A percentile compares a stretch with the other conserved stretches of the same genome.
phyloP scores from a whole-genome alignment of 1,284 basidiomycete species.

The Rhodotorula sp. region DNA sequence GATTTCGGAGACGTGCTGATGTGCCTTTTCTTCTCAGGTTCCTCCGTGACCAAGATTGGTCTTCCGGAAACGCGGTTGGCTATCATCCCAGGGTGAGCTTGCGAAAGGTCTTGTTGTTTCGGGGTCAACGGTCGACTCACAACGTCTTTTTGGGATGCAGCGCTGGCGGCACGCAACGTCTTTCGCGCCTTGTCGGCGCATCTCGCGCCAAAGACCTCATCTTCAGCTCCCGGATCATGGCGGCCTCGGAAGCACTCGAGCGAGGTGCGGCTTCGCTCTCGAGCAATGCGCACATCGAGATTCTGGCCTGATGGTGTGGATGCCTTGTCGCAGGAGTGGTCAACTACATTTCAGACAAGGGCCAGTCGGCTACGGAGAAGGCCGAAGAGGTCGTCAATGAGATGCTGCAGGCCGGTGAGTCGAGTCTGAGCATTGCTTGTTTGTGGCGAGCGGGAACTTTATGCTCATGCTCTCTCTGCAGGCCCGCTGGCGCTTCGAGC shows the following conservation, averaged over 20 bases:
- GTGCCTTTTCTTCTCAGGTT: slow-evolving; percentile 51
- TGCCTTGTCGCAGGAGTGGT: slow-evolving; percentile 61
- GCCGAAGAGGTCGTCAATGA: slow-evolving; percentile 64
- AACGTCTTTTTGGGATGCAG: slow-evolving; percentile 22
- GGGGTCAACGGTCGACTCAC: background rate
- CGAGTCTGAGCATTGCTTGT: slow-evolving; percentile 6
- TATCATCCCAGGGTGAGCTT: slow-evolving; percentile 74
- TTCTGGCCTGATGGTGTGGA: too few relatives aligned
- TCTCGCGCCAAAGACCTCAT: slow-evolving; percentile 85
- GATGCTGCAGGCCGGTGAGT: slow-evolving; percentile 68
- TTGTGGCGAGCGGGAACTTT: background rate
- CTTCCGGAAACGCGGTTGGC: slow-evolving; percentile 81
- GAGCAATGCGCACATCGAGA: too few relatives aligned
- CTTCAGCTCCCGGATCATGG: slow-evolving; percentile 69
- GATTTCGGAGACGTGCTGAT: background rate
- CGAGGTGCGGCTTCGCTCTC: slow-evolving; percentile 60
- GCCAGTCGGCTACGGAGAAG: slow-evolving; percentile 63
- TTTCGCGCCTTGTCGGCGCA: slow-evolving; percentile 74
- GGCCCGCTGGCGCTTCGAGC: slow-evolving; percentile 85
- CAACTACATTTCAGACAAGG: slow-evolving; percentile 68
- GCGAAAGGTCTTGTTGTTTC: background rate
- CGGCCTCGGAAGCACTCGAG: slow-evolving; percentile 66
- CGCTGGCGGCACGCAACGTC: slow-evolving; percentile 88
- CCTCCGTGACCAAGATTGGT: slow-evolving; percentile 70
- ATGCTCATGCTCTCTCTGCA: slow-evolving; percentile 46